Base-by-base conservation (phyloP, 2,329 filamentous ascomycete genomes). In the Colletotrichum tabaci region DNA sequence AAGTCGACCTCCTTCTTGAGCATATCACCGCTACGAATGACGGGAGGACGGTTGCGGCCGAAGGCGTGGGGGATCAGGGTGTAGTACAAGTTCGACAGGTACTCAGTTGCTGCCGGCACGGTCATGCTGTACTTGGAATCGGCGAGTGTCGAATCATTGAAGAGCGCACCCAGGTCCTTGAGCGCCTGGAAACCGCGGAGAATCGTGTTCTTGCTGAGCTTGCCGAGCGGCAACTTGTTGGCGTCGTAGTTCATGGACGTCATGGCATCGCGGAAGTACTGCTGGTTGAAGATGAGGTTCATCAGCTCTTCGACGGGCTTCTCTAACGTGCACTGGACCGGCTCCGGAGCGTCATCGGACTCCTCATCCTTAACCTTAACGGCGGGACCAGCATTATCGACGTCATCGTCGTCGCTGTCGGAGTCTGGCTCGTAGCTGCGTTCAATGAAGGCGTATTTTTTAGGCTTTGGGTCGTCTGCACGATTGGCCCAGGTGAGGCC, bases 21-120 rank as follows among this genome's bases (percentile, higher is more conserved):
- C 74, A 87, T 81, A 1, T 75, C 74, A 23, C 88, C 78, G 49
- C 83, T 83, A 44, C 80, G 79, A 76, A 97, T 93, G 75, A 95
- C 77, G 0, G 93, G 93, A 0, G 94, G 93, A 0, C 91, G 86
- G 55, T 89, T 88, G 42, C 94, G 91, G 10, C 94, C 93, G 80
- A 96, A 96, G 42, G 84, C 88, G 77, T 97, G 94, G 0, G 95
- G 95, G 73, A 98, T 97, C 50, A 93, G 84, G 0, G 92, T 93
- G 80, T 95, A 96, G 81, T 94, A 97, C 13, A 86, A 83, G 76
- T 97, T 95, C 42, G 94, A 95, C 2, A 96, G 83, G 0, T 88
- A 78, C 75, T 93, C 90, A 1, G 87, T 86, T 0, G 89, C 88
- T 1, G 74, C 53, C 7, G 63, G 30, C 38, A 84, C 78, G 3